Evolutionary conservation across 257 asterid species (phyloP).

Genomic region (Ilex aquifolium): DNA sequence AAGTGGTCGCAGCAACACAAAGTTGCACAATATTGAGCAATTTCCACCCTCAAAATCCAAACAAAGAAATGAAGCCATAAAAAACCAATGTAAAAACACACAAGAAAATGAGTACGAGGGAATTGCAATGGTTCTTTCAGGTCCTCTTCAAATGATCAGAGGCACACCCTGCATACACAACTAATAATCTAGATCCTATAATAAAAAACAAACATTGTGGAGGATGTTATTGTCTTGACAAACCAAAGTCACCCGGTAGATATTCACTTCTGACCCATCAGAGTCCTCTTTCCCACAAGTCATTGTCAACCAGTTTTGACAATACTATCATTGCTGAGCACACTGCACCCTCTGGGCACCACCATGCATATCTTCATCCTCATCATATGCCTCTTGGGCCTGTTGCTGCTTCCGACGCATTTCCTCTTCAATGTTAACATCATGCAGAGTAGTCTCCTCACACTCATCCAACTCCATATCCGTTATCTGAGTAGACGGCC

Average conservation of each 20-base stretch:
- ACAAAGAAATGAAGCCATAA: too few relatives aligned
- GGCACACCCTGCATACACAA: too few relatives aligned
- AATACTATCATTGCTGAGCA: constrained; percentile 38
- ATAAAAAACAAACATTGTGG: neutral
- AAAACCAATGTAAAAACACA: too few relatives aligned
- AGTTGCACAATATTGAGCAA: too few relatives aligned
- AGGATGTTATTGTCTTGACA: neutral
- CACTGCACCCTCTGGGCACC: constrained; percentile 54
- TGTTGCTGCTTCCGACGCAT: constrained; percentile 45
- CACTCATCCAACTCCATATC: constrained; percentile 51
- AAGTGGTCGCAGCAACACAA: too few relatives aligned
- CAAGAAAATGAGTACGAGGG: too few relatives aligned
- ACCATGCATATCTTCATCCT: constrained; percentile 49
- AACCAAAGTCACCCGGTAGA: neutral
- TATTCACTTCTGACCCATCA: neutral
- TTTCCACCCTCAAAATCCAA: too few relatives aligned
- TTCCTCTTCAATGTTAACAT: constrained; percentile 47
- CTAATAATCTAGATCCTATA: neutral
- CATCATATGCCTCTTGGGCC: constrained; percentile 52
- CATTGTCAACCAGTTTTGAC: neutral
- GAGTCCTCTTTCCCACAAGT: neutral
- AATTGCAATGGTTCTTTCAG: too few relatives aligned
- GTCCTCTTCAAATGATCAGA: too few relatives aligned
- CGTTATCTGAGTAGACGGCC: constrained; percentile 18
- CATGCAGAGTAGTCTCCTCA: constrained; percentile 49